Evolutionary conservation across 805 yeast species (phyloP), one percentile per base, ranked within the genome.

Genomic region (Candida glaebosa): DNA sequence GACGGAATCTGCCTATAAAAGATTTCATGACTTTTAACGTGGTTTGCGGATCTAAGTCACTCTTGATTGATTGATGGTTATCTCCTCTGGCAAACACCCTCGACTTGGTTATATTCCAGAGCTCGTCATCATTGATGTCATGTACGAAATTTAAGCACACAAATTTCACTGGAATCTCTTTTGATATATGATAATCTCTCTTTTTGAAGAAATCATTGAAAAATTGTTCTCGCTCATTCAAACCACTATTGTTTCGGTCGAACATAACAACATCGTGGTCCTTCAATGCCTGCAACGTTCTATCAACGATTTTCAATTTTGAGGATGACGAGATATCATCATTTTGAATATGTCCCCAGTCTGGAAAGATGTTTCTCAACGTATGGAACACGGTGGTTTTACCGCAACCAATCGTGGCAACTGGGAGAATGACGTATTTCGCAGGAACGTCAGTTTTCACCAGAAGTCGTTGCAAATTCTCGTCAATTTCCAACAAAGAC

Each of bases 401-500:
- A 5, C 99, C 99, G 61, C 96, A 87, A 0, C 98, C 98, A 39
- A 91, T 77, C 0, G 96, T 88, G 0, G 97, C 89, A 3, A 90
- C 79, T 0, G 98, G 91, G 1, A 88, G 76, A 2, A 93, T 53
- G 0, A 87, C 74, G 55, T 78, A 84, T 49, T 81, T 82, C n/a
- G 38, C 39, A 25, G 25, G 25, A n/a, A 28, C 24, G 3, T 63
- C 58, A 19, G 62, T 67, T 31, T 46, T 46, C 31, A 53, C 35
- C 38, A 38, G 25, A 32, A 45, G 37, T 22, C 42, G 20, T 33
- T 40, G 45, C 37, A 44, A 37, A 9, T 48, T 44, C 16, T 58
- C 59, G 65, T 77, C 81, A 35, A 74, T 67, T 19, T 71, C 68
- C 12, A 80, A 59, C 44, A 84, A 71, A 43, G 82, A 81, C 47